Evolutionary conservation across 495 filamentous ascomycete species (phyloP).

Genomic region (Eremomyces bilateralis): DNA sequence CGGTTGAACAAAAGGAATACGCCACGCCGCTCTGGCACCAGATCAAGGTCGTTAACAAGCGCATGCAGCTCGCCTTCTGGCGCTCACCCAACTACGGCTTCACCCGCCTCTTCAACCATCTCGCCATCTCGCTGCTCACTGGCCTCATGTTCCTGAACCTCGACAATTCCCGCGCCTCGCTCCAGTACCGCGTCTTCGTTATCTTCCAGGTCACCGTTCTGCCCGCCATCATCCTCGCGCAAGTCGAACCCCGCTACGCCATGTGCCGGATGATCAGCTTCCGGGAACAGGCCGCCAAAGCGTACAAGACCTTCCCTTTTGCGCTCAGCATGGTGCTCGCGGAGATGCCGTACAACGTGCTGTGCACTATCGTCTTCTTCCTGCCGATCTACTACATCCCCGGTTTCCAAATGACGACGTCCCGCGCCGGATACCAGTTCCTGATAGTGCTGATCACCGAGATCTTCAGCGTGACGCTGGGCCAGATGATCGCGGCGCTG

Average conservation of each 20-base stretch:
- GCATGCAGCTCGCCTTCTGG: slow-evolving; percentile 49
- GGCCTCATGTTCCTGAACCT: slow-evolving; percentile 53
- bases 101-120: slow-evolving; percentile 55
- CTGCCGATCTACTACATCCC: slow-evolving; percentile 51
- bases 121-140: slow-evolving; percentile 49
- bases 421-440: slow-evolving; percentile 60
- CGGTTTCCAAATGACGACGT: slow-evolving; percentile 26
- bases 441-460: slow-evolving; percentile 60
- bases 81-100: slow-evolving; percentile 56
- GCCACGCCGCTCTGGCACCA: slow-evolving; percentile 56
- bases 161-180: slow-evolving; percentile 38
- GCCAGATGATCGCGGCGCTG: slow-evolving; percentile 42
- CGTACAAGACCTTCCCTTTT: slow-evolving; percentile 55
- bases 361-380: slow-evolving; percentile 57
- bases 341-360: slow-evolving; percentile 52
- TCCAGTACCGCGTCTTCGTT: slow-evolving; percentile 66
- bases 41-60: slow-evolving; percentile 38
- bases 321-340: slow-evolving; percentile 46
- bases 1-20: slow-evolving; percentile 37
- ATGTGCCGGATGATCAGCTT: slow-evolving; percentile 55
- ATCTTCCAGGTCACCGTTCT: slow-evolving; percentile 66
- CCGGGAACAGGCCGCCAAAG: slow-evolving; percentile 57
- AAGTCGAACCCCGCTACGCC: slow-evolving; percentile 59
- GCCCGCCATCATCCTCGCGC: slow-evolving; percentile 52
- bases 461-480: slow-evolving; percentile 52